Conservation (phyloP, 352 stramenopile species). For the Phytophthora agathidicida region DNA sequence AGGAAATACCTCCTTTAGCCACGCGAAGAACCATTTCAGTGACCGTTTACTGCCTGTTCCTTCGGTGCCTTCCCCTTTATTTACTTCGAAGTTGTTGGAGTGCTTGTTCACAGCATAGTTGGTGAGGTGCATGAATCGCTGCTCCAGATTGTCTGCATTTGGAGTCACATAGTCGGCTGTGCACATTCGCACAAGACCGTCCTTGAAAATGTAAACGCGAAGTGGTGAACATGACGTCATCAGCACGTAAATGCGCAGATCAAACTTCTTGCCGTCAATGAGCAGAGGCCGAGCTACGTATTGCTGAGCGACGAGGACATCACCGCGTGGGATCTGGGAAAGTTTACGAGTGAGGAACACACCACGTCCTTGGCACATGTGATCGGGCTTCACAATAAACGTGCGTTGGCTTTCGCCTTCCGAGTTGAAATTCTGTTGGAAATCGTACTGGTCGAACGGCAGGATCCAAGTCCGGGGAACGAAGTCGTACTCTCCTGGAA, state of each 20-base stretch:
- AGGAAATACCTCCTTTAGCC: slow-evolving; percentile 75
- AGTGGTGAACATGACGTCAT: slow-evolving; percentile 87
- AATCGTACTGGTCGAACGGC: slow-evolving; percentile 93
- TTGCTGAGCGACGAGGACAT: slow-evolving; percentile 89
- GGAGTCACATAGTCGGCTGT: slow-evolving; percentile 88
- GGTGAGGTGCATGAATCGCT: slow-evolving; percentile 92
- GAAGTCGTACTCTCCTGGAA: slow-evolving; percentile 93
- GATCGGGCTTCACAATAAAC: slow-evolving; percentile 97
- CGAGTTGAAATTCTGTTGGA: slow-evolving; percentile 91
- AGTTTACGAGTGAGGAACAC: slow-evolving; percentile 95
- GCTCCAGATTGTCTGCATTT: slow-evolving; percentile 84
- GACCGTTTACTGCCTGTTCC: slow-evolving; percentile 87
- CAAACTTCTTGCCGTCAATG: slow-evolving; percentile 93
- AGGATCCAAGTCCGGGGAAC: slow-evolving; percentile 97
- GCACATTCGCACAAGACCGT: slow-evolving; percentile 91
- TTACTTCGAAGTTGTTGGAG: slow-evolving; percentile 86
- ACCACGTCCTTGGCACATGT: slow-evolving; percentile 89
- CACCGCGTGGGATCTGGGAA: slow-evolving; percentile 86
- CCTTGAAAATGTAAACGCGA: slow-evolving; percentile 91
- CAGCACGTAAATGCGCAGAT: slow-evolving; percentile 93
- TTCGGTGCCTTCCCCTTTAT: slow-evolving; percentile 67
- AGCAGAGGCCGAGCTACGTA: slow-evolving; percentile 82
- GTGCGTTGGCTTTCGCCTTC: slow-evolving; percentile 90
- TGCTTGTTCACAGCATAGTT: slow-evolving; percentile 95
- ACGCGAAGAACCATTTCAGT: slow-evolving; percentile 93